Evolutionary conservation across 2,329 filamentous ascomycete species (phyloP), one percentile per base, ranked within the genome.

Genomic region (Hypoxylon sp.): DNA sequence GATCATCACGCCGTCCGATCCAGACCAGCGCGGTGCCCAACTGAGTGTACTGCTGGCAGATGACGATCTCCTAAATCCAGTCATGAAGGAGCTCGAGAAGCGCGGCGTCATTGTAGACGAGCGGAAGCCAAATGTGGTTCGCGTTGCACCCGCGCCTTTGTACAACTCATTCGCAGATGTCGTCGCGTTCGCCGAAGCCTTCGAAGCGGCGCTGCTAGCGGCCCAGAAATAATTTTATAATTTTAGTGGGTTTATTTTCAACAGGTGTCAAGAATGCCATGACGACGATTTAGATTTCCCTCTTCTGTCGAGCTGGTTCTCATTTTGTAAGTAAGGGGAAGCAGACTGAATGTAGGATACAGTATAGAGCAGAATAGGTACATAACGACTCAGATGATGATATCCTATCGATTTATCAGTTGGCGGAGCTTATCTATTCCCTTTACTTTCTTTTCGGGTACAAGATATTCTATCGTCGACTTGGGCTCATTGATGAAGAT

Each of bases 141-240:
- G 92, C 14, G 89, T 94, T 3, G 91, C 92, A 11, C 92, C 92
- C 1, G 88, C 90, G 21, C 91, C 92, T 17, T 75, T 94, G 63
- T 95, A 94, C 79, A 94, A 94, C 75, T 87, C 84, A 0, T 93
- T 89, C 76, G 78, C 79, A 34, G 92, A 94, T 65, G 79, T 87
- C 88, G 63, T 89, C 81, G 81, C 77, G 14, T 93, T 93, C 75
- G 84, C 81, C 3, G 71, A 78, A 46, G 80, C 76, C 13, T 81
- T 86, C 60, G 73, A 78, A 51, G 28, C 71, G 9, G 75, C 73
- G 11, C 51, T 78, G 17, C 55, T 76, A 2, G 69, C 71, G 14
- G 66, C 73, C 5, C 68, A 72, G 46, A 72, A 72, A 55, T 58
- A 59, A 4, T 19, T 58, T 3, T 58, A 55, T 58, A 59, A 4